phyloP scores from a whole-genome alignment of 73 alveolate species.

The Paraurostyla sp. region DNA sequence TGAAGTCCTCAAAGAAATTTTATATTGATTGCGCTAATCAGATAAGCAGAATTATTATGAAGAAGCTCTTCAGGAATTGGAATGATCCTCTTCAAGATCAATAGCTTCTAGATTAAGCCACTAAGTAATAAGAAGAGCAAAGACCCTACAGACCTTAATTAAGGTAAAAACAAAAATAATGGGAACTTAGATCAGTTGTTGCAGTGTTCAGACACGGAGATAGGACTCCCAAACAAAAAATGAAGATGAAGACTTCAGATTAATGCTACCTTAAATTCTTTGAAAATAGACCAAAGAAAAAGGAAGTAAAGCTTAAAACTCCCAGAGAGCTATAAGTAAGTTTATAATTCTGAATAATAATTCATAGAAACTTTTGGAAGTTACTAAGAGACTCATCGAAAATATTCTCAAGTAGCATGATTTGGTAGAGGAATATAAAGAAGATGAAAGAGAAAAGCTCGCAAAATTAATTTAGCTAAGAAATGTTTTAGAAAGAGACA shows the following conservation, averaged over 20 bases:
- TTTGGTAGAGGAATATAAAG: constrained; percentile 80
- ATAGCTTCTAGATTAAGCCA: not conserved
- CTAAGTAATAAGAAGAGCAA: not conserved
- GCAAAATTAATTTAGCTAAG: constrained; percentile 90
- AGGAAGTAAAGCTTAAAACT: constrained; percentile 82
- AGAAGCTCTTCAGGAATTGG: constrained; percentile 21
- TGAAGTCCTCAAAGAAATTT: constrained; percentile 72
- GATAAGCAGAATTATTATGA: constrained; percentile 58
- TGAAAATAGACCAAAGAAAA: constrained; percentile 78
- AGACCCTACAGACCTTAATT: constrained; percentile 66
- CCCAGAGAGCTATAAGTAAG: constrained; percentile 74
- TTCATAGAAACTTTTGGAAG: constrained; percentile 76
- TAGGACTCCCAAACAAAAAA: constrained; percentile 96
- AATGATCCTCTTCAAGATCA: constrained; percentile 22
- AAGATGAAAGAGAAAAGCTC: constrained; percentile 82
- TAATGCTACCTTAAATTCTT: constrained; percentile 80
- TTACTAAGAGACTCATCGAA: constrained; percentile 40
- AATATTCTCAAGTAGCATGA: constrained; percentile 55
- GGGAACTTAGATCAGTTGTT: constrained; percentile 96
- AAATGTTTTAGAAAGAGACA: constrained; percentile 92
- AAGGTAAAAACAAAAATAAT: constrained; percentile 71
- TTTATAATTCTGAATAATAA: not conserved
- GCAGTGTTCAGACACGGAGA: constrained; percentile 98
- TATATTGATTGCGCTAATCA: constrained; percentile 67
- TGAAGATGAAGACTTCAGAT: constrained; percentile 94